Base-by-base conservation (phyloP, 257 asterid species). In the Rubia yunnanensis region DNA sequence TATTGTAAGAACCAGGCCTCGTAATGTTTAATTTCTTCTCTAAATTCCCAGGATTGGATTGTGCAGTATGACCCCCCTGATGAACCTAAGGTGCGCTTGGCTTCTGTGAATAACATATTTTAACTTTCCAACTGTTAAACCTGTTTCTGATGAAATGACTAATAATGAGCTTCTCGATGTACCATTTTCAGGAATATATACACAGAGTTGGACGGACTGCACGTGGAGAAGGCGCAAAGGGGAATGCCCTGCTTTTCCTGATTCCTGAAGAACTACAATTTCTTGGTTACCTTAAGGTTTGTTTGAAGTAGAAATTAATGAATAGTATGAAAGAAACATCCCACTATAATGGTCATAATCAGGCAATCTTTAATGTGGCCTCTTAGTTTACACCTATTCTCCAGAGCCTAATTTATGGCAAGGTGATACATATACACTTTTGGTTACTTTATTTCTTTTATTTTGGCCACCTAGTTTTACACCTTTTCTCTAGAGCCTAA, bases 171-270 rank as follows among this genome's bases (percentile, higher is more conserved):
- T 55, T 56, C 73, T 32, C 52, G 50, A 7, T 77, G 70, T 50
- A 38, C 27, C 70, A 27, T 71, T 69, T 74, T 69, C 85, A 92
- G 99, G 99, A 87, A 70, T 92, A 92, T 66, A 87, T 89, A 64
- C 99, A 92, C 59, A 76, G 99, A 79, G 99, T 92, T 44, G 99
- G 99, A 67, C 79, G 99, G 72, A 89, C 97, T 31, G 99, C 99
- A 13, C 96, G 99, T 70, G 99, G 99, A 10, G 99, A 86, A 71
- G 99, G 99, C 74, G 97, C 90, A 10, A 89, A 86, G 73, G 99
- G 99, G 61, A 86, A 80, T 73, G 99, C 99, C 23, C 74, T 89
- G 68, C 95, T 92, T 68, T 88, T 92, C 87, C 77, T 92, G 77
- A 94, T 88, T 72, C 99, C 99, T 0, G 97, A 94, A 73, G 99